Evolutionary conservation across 345 rosid genomes (phyloP), one percentile per base, ranked within the genome.

Genomic region (Citrus reticulata): DNA sequence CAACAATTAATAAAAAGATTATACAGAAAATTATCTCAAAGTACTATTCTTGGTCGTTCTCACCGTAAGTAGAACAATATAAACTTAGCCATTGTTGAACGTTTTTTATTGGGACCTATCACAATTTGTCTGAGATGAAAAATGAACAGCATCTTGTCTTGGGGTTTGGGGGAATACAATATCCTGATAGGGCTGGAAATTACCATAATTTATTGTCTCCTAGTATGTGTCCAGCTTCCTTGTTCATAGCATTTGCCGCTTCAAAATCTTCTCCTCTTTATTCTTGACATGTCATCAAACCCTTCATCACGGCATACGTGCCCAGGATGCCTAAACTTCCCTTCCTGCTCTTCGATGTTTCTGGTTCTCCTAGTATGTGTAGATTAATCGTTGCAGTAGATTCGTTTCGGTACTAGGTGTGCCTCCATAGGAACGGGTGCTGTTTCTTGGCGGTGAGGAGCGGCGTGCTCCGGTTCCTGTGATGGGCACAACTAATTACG

Each of bases 261-360:
- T 87, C 87, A 84, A 80, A 91, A 91, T 70, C 92, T 85, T 83
- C 87, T 91, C 78, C 96, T 85, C 82, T 88, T 91, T 32, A 83
- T 77, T 73, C 87, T 80, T 9, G 92, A 79, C 42, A 83, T 70
- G 66, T 84, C 91, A 77, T 89, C 93, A 70, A 87, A 86, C 63
- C 87, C 91, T 76, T 87, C 87, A 64, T 49, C 87, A 70, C 83
- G 89, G 86, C 90, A 84, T 39, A 77, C 76, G 69, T 86, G 85
- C 66, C 87, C 86, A 79, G 86, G 86, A 72, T 84, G 89, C 82
- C 90, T 85, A 81, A 79, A 84, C 80, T 71, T 91, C 77, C 88
- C 91, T 73, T 92, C 93, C 72, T 88, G 90, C 81, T 90, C 94
- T 70, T 85, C 94, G 37, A 86, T 80, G 78, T 72, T 83, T 78